Evolutionary conservation across 208 protist species (phyloP).

Genomic region (Lotmaria passim): DNA sequence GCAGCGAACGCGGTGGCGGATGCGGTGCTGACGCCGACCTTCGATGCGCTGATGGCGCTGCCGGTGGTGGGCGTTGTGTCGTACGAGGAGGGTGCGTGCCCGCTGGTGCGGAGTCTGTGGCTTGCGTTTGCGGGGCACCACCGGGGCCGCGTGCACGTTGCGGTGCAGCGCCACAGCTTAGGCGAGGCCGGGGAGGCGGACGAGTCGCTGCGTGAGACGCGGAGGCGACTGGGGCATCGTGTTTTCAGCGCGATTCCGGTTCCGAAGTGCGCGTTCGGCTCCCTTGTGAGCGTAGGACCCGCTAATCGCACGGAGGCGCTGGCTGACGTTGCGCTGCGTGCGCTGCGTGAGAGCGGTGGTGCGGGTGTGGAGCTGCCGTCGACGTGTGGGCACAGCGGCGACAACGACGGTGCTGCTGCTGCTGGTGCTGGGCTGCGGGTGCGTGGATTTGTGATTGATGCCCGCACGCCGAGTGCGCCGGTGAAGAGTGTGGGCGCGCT

Average conservation of each 20-base stretch:
- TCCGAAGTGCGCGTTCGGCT: conserved; percentile 29
- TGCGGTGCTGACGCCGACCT: conserved; percentile 12
- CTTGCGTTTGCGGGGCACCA: conserved; percentile 49
- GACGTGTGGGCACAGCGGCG: conserved; percentile 21
- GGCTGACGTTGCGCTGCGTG: background rate
- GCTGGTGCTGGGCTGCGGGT: conserved; percentile 24
- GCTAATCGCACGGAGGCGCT: conserved; percentile 10
- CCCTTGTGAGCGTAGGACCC: background rate
- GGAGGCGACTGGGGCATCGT: conserved; percentile 20
- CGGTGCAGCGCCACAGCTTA: conserved; percentile 5
- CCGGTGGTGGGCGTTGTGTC: conserved; percentile 51
- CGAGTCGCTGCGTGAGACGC: conserved; percentile 13
- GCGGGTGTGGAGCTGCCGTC: conserved; percentile 23
- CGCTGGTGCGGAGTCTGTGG: conserved; percentile 51
- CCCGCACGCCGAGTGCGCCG: conserved; percentile 25
- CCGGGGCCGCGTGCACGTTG: conserved; percentile 29
- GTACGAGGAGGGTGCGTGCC: conserved; percentile 48
- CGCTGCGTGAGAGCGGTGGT: background rate
- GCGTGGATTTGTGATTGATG: conserved; percentile 43
- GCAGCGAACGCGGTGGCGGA: background rate
- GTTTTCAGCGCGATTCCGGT: conserved; percentile 32
- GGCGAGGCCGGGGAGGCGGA: conserved; percentile 31
- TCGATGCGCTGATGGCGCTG: conserved; percentile 50
- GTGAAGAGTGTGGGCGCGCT: background rate
- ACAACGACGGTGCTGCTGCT: no score